phyloP scores from a whole-genome alignment of 805 yeast genomes.

The Candida maltosa region DNA sequence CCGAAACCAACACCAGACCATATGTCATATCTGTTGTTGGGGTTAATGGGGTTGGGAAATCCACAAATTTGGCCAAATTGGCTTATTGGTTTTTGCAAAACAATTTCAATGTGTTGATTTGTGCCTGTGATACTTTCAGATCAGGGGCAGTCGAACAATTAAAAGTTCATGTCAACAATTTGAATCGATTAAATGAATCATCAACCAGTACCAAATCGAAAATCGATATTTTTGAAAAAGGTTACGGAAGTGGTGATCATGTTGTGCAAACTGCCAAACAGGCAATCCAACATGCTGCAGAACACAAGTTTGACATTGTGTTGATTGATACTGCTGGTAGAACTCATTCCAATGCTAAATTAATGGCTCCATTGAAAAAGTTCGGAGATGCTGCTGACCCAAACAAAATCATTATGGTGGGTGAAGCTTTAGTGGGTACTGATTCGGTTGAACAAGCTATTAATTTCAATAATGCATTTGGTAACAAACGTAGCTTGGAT shows the following conservation, averaged over 20 bases:
- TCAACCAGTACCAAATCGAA: constrained; percentile 33
- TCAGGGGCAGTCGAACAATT: constrained; percentile 99
- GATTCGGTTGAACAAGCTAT: constrained; percentile 95
- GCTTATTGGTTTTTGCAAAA: constrained; percentile 96
- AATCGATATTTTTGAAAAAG: constrained; percentile 86
- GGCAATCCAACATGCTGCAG: constrained; percentile 78
- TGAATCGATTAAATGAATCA: constrained; percentile 62
- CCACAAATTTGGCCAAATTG: constrained; percentile 88
- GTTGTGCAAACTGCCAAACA: constrained; percentile 91
- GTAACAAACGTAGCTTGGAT: constrained; percentile 74
- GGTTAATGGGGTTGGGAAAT: constrained; percentile 97
- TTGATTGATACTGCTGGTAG: constrained; percentile 97
- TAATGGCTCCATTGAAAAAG: constrained; percentile 93
- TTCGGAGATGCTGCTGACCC: constrained; percentile 96
- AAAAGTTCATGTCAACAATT: constrained; percentile 86
- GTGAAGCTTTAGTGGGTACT: constrained; percentile 96
- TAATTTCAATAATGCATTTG: constrained; percentile 91
- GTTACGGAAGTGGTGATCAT: constrained; percentile 93
- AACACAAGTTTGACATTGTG: constrained; percentile 74
- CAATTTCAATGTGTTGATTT: constrained; percentile 78
- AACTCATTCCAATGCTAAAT: constrained; percentile 88
- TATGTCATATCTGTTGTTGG: constrained; percentile 97
- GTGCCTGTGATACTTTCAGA: constrained; percentile 97
- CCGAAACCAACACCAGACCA: constrained; percentile 46
- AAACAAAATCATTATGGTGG: constrained; percentile 96